These are phyloP conservation scores for Stylonectria norvegica DNA, from an alignment of 2,329 filamentous ascomycete species.

Conservation along the genomic window DNA sequence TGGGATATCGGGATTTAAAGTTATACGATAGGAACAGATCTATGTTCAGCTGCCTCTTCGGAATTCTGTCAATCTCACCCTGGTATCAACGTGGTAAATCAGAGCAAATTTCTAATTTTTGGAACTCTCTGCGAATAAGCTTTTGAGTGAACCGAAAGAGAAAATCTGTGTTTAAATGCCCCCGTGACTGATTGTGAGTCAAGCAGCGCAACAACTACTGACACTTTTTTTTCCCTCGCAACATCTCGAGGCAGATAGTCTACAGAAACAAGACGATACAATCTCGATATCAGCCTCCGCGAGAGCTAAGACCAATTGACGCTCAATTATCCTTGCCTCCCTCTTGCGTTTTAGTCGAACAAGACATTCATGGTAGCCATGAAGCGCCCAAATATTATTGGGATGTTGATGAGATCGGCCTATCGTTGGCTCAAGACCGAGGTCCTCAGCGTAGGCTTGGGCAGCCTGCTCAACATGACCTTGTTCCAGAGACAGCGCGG, in stretches of 20 bases:
- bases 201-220: neutral
- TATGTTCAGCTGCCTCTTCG: neutral
- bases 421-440: slow-evolving; percentile 53
- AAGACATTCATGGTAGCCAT: slow-evolving; percentile 67
- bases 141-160: neutral
- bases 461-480: slow-evolving; percentile 50
- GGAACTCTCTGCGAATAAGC: neutral
- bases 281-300: slow-evolving; percentile 57
- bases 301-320: slow-evolving; percentile 47
- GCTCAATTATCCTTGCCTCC: slow-evolving; percentile 32
- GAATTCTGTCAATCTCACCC: neutral
- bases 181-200: neutral
- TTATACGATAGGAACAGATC: neutral
- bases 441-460: slow-evolving; percentile 53
- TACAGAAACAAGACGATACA: slow-evolving; percentile 37
- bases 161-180: neutral
- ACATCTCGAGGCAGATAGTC: slow-evolving; percentile 1
- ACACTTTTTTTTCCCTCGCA: neutral
- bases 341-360: slow-evolving; percentile 41
- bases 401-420: slow-evolving; percentile 61
- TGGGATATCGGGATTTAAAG: neutral
- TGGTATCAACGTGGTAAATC: neutral
- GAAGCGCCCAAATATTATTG: slow-evolving; percentile 68
- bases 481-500: slow-evolving; percentile 62
- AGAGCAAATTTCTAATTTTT: neutral